These are phyloP conservation scores for Starmerella sirachaensis DNA, from an alignment of 805 yeast genomes.

Conservation along the genomic window DNA sequence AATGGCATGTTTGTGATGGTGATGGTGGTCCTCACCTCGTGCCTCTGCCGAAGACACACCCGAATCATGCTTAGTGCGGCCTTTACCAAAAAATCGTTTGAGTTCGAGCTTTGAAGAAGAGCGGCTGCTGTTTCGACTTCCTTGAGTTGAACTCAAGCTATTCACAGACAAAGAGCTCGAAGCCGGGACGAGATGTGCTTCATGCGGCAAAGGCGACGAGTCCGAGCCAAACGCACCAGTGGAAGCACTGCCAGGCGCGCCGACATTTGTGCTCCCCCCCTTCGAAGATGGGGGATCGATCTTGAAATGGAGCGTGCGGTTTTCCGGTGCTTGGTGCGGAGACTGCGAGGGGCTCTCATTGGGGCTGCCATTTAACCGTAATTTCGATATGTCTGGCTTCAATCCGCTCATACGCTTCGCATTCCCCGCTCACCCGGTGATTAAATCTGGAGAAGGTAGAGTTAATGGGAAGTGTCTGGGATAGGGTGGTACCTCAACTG, in stretches of 20 bases:
- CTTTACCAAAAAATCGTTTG: conserved; percentile 22
- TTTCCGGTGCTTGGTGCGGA: too few relatives aligned
- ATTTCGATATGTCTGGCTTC: conserved; percentile 4
- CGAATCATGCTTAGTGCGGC: conserved; percentile 19
- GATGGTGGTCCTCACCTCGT: not conserved
- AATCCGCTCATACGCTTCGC: conserved; percentile 4
- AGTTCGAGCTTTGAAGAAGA: conserved; percentile 17
- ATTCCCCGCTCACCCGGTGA: too few relatives aligned
- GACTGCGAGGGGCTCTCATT: too few relatives aligned
- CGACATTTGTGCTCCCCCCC: too few relatives aligned
- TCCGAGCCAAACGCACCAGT: too few relatives aligned
- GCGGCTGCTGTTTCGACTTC: not conserved
- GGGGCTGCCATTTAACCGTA: too few relatives aligned
- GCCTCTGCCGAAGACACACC: conserved; percentile 6
- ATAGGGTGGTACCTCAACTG: too few relatives aligned
- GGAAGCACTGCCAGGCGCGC: too few relatives aligned
- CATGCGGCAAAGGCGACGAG: not conserved
- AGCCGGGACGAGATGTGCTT: conserved; percentile 8
- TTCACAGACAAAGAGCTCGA: conserved; percentile 14
- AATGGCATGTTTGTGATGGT: not conserved
- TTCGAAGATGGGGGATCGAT: too few relatives aligned
- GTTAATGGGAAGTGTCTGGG: too few relatives aligned
- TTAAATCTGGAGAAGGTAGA: too few relatives aligned
- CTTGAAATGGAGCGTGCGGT: too few relatives aligned
- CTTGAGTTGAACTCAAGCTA: conserved; percentile 8